Conservation (phyloP, 2,329 filamentous ascomycete genomes). For the Aureobasidium lini region DNA sequence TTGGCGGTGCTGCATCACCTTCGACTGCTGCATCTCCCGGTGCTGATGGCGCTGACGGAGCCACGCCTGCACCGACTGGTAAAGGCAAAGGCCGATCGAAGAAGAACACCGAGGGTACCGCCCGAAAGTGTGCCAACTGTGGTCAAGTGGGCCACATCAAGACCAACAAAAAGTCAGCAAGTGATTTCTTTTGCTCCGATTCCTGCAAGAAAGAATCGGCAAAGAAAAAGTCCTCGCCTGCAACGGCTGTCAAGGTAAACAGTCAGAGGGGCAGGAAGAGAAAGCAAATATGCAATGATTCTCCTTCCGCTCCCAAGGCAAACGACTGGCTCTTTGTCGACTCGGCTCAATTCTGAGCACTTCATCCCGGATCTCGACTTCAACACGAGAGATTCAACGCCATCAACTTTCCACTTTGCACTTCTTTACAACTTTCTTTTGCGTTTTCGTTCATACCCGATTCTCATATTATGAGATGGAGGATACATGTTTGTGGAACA, state of each 20-base stretch:
- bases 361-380: background rate
- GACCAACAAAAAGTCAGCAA: constrained; percentile 83
- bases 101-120: constrained; percentile 58
- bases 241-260: constrained; percentile 2
- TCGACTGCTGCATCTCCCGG: constrained; percentile 35
- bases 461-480: background rate
- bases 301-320: background rate
- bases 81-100: constrained; percentile 47
- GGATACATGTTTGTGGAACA: background rate
- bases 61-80: constrained; percentile 15
- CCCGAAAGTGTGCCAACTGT: constrained; percentile 93
- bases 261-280: constrained; percentile 7
- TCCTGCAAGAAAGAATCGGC: constrained; percentile 10
- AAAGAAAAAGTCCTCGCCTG: background rate
- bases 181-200: constrained; percentile 10
- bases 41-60: constrained; percentile 27
- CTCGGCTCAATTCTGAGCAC: constrained; percentile 1
- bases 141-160: constrained; percentile 97
- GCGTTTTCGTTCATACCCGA: background rate
- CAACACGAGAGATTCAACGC: constrained; percentile 11
- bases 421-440: constrained; percentile 17
- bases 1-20: constrained; percentile 38
- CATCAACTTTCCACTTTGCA: constrained; percentile 12
- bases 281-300: constrained; percentile 10
- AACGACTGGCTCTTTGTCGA: constrained; percentile 12